Base-by-base conservation (phyloP, 1,284 basidiomycete species). In the Cystobasidium sp. region DNA sequence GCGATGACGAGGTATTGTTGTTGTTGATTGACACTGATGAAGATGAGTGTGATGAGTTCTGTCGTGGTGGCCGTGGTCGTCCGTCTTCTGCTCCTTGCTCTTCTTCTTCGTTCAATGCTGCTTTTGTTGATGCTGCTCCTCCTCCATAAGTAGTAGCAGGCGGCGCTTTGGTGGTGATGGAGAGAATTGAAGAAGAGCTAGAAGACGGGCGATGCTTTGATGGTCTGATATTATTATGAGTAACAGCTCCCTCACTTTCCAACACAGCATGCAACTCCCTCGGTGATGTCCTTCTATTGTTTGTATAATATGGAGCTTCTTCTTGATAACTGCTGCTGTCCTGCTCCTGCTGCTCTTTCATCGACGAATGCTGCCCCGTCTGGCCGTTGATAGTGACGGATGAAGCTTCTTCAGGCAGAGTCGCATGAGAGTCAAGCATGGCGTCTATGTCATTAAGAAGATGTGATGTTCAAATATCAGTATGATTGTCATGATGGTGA, bases 231-330 rank as follows among this genome's bases (percentile, higher is more conserved):
- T 5, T 31, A 31, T 31, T 31, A 31, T 31, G 31, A 18, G 7
- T 8, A 10, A 49, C n/a, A 59, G 56, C 56, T 12, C 16, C 37
- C 56, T 59, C 56, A 31, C 56, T n/a, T 31, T 59, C 56, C 56
- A 59, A n/a, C 12, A 59, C 56, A 18, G 56, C 56, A 20, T 59
- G 56, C 56, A 59, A 39, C 56, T 59, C 56, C 9, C 56, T n/a
- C 5, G 56, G 39, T 8, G 56, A 59, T 18, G 56, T 20, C 14
- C 18, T 39, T 31, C 46, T 31, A 31, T 31, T 31, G 31, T 5
- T 31, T 31, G 31, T 31, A 5, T 1, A 2, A 31, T 31, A 31
- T 31, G 31, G 5, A 31, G 31, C 31, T 31, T 31, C 31, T 31
- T 31, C 31, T 31, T 31, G 31, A 31, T 31, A 5, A 31, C 6